Evolutionary conservation across 1,139 yeast species (phyloP), one percentile per base, ranked within the genome.

Genomic region (Zhuliangozyma parablackwelliae): DNA sequence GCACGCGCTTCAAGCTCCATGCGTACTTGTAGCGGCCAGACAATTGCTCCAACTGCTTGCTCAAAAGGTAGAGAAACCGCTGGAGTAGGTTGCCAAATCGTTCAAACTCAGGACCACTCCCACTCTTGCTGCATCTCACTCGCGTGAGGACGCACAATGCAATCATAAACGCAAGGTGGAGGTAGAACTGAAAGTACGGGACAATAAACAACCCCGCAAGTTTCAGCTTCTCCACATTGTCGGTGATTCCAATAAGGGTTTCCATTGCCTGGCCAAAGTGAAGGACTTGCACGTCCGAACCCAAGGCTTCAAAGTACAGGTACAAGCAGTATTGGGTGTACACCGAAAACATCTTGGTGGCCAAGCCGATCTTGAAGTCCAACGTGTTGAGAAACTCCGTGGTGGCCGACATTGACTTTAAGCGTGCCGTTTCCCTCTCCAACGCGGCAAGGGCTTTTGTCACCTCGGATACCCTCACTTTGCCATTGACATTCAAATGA

Each of bases 251-350:
- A 27, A 50, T 50, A 6, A 50, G 37, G 2, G 51, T 36, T 0
- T 47, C 38, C 7, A 53, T 32, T 28, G 55, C 34, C 39, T 59
- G 56, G 30, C 57, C 54, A 28, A 51, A 49, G 42, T 59, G 63
- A 30, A 51, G 51, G 33, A 53, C 58, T 37, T 53, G 58, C 9
- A 51, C 7, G 7, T 6, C 38, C 3, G 31, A 24, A 13, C 48
- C 38, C 30, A 47, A 40, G 31, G 45, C 47, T 36, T 61, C 63
- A 38, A 51, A 59, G 33, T 59, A 51, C 29, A 61, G 43, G 38
- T 51, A 55, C 12, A 60, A 45, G 33, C 53, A 53, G 36, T 50
- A 55, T 34, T 57, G 54, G 13, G 61, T 40, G 31, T 54, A 53
- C 1, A 47, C 40, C 12, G 56, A 38, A 21, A 50, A 42, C 9